phyloP scores from a whole-genome alignment of 2,329 filamentous ascomycete genomes.

The Elsinoe fawcettii region DNA sequence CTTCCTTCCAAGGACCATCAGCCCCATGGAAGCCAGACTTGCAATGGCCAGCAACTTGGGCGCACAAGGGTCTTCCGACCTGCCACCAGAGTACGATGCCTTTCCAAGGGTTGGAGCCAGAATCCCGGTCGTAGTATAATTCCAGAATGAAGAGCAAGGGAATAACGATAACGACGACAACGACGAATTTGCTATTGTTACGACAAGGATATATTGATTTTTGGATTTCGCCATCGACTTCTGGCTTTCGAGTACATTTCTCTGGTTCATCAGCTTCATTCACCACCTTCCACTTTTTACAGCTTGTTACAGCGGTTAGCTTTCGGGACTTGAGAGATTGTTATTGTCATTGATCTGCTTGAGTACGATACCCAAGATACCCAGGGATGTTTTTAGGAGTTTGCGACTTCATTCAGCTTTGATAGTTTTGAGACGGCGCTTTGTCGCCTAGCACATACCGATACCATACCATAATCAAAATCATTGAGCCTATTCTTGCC shows the following conservation, averaged over 20 bases:
- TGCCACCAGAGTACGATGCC: conserved; percentile 15
- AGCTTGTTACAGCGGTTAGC: background rate
- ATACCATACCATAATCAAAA: background rate
- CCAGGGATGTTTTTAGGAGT: background rate
- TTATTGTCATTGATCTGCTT: background rate
- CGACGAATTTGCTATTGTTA: conserved; percentile 7
- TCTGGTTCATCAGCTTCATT: background rate
- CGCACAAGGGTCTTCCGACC: background rate
- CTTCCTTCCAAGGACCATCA: conserved; percentile 31
- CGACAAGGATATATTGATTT: background rate
- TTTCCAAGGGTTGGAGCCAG: background rate
- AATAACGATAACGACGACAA: background rate
- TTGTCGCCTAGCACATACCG: background rate
- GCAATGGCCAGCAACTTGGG: conserved; percentile 22
- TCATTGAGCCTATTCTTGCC: background rate
- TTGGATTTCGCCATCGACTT: background rate
- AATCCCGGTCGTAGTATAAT: conserved; percentile 1
- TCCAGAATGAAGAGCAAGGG: background rate
- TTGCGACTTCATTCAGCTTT: background rate
- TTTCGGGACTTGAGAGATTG: background rate
- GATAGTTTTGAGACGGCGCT: background rate
- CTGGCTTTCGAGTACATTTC: background rate
- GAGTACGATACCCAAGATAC: conserved; percentile 5
- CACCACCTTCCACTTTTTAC: background rate
- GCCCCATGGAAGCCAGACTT: conserved; percentile 25